A percentile compares a stretch with the other conserved stretches of the same genome.
Conservation (phyloP, 2,329 filamentous ascomycete genomes). For the Aspergillus tubingensis region DNA sequence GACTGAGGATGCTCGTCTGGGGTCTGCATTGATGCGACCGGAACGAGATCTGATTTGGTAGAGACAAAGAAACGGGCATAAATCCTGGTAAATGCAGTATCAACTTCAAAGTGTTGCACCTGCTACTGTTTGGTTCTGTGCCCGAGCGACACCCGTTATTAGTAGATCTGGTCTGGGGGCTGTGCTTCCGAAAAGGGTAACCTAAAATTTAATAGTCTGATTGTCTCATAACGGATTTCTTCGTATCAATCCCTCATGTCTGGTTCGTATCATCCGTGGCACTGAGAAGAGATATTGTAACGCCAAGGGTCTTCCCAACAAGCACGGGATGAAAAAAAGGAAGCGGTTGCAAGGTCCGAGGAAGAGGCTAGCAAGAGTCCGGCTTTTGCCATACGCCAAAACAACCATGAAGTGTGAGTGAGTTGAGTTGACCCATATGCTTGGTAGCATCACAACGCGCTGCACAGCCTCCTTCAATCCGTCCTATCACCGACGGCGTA, state of each 20-base stretch:
- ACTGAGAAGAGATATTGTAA: neutral
- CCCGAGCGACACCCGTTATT: neutral
- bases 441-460: neutral
- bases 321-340: neutral
- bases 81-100: neutral
- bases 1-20: constrained; percentile 16
- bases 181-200: neutral
- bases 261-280: neutral
- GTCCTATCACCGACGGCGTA: neutral
- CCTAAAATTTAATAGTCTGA: neutral
- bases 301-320: neutral
- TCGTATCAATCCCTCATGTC: neutral
- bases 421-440: neutral
- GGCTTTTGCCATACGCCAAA: neutral
- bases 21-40: constrained; percentile 21
- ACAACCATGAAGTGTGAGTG: neutral
- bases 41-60: constrained; percentile 10
- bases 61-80: neutral
- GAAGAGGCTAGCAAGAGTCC: neutral
- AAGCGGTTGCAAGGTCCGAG: neutral
- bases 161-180: neutral
- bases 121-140: neutral
- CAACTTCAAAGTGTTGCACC: neutral
- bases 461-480: neutral
- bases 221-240: neutral